Percentiles rank a stretch among this genome's conserved stretches.
Conservation (phyloP, 331 rosid genomes). For the Rosa hybrid region DNA sequence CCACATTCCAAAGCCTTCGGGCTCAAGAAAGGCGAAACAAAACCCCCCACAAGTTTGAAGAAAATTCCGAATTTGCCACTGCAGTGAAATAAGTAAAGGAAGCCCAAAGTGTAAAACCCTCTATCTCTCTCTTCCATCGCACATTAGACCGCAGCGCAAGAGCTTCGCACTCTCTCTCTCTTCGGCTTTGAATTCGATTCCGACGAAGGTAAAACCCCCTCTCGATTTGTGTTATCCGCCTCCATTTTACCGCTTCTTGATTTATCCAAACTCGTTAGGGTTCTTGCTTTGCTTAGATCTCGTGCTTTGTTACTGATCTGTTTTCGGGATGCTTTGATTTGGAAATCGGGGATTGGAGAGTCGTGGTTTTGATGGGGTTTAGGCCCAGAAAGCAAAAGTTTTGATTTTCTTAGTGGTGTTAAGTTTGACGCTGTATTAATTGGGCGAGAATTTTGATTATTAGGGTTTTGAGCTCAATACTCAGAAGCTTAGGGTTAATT, state of each 20-base stretch:
- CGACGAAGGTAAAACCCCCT: constrained; percentile 25
- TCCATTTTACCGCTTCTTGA: neutral
- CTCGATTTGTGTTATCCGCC: neutral
- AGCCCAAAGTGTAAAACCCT: constrained; percentile 5
- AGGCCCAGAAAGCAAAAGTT: neutral
- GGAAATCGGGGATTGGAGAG: neutral
- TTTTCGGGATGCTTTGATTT: neutral
- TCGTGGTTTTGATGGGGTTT: neutral
- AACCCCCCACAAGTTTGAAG: neutral
- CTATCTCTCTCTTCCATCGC: neutral
- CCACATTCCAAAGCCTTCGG: neutral
- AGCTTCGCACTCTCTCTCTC: constrained; percentile 4
- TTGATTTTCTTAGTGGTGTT: neutral
- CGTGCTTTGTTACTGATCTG: neutral
- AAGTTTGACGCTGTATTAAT: neutral
- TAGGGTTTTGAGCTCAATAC: constrained; percentile 24
- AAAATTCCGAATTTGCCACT: neutral
- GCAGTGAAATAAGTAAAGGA: neutral
- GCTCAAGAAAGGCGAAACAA: neutral
- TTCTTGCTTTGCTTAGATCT: constrained; percentile 30
- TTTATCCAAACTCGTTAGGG: neutral
- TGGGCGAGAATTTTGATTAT: constrained; percentile 3
- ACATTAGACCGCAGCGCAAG: constrained; percentile 27
- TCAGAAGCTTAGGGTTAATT: neutral
- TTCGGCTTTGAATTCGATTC: constrained; percentile 31